phyloP scores from a whole-genome alignment of 2,329 filamentous ascomycete genomes.

The Phialocephala sp. region DNA sequence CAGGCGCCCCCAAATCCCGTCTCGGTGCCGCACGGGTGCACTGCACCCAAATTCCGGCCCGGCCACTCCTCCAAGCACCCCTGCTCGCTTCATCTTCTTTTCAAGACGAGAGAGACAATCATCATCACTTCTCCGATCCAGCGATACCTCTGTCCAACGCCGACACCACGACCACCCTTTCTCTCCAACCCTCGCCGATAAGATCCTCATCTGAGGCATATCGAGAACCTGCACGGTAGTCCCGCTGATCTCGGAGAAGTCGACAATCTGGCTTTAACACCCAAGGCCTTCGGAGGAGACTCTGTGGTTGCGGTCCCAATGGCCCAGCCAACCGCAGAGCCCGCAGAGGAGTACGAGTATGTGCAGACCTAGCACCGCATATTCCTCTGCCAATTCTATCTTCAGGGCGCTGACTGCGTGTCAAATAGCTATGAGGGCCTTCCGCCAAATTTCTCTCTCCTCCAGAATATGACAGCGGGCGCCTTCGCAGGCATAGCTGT shows the following conservation, averaged over 20 bases:
- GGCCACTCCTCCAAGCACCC: neutral
- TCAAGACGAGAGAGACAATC: conserved; percentile 16
- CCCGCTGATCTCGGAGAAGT: conserved; percentile 33
- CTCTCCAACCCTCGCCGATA: neutral
- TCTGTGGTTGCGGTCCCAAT: conserved; percentile 71
- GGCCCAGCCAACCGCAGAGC: conserved; percentile 70
- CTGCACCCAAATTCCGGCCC: neutral
- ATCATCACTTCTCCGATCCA: conserved; percentile 3
- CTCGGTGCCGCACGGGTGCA: neutral
- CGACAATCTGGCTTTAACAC: conserved; percentile 67
- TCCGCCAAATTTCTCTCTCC: conserved; percentile 90
- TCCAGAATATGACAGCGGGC: conserved; percentile 94
- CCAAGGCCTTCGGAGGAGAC: conserved; percentile 65
- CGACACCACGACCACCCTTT: neutral
- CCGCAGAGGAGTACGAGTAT: conserved; percentile 70
- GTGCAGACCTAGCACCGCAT: conserved; percentile 41
- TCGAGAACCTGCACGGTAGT: conserved; percentile 11
- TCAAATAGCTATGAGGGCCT: conserved; percentile 80
- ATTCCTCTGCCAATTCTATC: conserved; percentile 5
- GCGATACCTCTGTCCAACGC: neutral
- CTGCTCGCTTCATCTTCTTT: conserved; percentile 10
- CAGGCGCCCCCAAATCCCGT: neutral
- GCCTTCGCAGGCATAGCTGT: conserved; percentile 78
- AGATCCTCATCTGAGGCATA: conserved; percentile 11
- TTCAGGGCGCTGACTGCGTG: conserved; percentile 31